phyloP scores from a whole-genome alignment of 768 basidiomycete species.

The Suillus sp. region DNA sequence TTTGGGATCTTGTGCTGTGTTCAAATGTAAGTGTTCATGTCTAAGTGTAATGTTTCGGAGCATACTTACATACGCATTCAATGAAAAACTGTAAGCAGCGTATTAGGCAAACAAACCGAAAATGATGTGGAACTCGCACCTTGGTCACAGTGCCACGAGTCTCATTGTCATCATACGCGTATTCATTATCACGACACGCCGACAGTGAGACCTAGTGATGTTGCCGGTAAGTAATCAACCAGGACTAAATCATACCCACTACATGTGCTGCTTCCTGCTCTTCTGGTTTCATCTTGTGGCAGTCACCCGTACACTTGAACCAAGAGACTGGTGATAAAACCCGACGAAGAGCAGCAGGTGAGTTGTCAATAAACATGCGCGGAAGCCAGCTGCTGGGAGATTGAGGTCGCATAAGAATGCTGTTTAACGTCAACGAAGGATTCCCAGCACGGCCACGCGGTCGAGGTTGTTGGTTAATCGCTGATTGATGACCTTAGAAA shows the following conservation, averaged over 20 bases:
- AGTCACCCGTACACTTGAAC: conserved; percentile 25
- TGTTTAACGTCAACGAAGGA: conserved; percentile 3
- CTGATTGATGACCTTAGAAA: not conserved
- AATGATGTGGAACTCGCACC: conserved; percentile 14
- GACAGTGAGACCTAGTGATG: conserved; percentile 28
- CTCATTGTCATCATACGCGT: conserved; percentile 24
- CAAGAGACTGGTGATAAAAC: conserved; percentile 24
- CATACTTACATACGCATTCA: conserved; percentile 27
- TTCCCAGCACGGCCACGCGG: conserved; percentile 3
- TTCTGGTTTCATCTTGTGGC: conserved; percentile 8
- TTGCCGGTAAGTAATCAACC: conserved; percentile 1
- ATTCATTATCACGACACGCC: conserved; percentile 31
- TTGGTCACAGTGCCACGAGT: conserved; percentile 23
- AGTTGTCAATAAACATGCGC: conserved; percentile 21
- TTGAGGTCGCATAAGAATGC: conserved; percentile 3
- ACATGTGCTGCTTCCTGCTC: conserved; percentile 23
- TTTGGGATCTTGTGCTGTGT: conserved; percentile 22
- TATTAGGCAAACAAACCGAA: conserved; percentile 7
- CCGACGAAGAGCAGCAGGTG: conserved; percentile 17
- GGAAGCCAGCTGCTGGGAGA: conserved; percentile 10
- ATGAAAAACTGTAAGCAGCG: conserved; percentile 28
- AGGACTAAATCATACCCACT: conserved; percentile 19
- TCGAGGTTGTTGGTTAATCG: not conserved
- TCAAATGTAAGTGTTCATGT: not conserved
- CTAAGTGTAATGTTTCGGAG: not conserved